Base-by-base conservation (phyloP, 169 alveolate species). In the Pseudocohnilembus persalinus region DNA sequence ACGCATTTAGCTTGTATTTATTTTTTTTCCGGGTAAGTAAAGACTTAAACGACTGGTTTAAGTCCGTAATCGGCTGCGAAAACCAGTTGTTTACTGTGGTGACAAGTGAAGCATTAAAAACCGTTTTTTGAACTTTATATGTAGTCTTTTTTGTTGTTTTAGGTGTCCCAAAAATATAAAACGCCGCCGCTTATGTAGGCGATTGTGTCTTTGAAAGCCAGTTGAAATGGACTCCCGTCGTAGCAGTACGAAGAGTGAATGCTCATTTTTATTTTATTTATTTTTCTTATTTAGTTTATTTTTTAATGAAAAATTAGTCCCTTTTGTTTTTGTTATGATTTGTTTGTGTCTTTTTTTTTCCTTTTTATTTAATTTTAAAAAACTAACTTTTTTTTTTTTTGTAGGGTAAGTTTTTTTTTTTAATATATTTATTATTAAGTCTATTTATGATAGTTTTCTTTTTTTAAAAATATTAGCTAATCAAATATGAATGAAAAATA, bases 21-120 rank as follows among this genome's bases (percentile, higher is more conserved):
- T 72, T 90, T 88, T 64, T 93, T 87, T 78, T 91, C 84, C 27
- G 92, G 92, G 73, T 85, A 82, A 30, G 79, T 49, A 89, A 88
- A 93, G 76, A 93, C 85, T 76, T 88, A 92, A 28, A 90, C 90
- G 20, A 84, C 92, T 32, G 96, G 96, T 74, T 90, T 85, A 1
- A 93, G 83, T 6, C 96, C 94, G 81, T 93, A 93, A 77, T 93
- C 96, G n/a, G 93, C 89, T 6, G 91, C 93, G 31, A 93, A 94
- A n/a, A 93, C 84, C 31, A 83, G 74, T 65, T 89, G 89, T 81
- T 75, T 86, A 74, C 87, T 68, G 63, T 86, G 82, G 85, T 90
- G 83, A 15, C 91, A 87, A 31, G 90, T 76, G 49, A 91, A 89
- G 27, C 77, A n/a, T 74, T 88, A 90, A 82, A 89, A 93, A 29